Conservation (phyloP, 176 grass and related monocot genomes). For the Miscanthus lutarioriparius region DNA sequence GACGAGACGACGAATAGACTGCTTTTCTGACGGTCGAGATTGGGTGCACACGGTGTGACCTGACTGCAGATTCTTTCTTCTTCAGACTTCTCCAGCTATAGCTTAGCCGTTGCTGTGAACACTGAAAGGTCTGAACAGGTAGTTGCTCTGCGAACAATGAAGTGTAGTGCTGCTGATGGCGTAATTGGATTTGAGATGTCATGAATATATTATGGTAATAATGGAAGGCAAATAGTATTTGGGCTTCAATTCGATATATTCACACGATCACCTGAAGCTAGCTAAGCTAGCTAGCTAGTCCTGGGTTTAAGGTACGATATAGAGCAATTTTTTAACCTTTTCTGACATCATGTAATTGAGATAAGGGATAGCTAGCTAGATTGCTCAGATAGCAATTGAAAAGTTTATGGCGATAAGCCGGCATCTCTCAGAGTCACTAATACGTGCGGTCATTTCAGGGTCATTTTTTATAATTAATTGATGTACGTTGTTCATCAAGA, state of each 20-base stretch:
- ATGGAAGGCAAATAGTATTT: conserved; percentile 38
- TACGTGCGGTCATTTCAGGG: conserved; percentile 53
- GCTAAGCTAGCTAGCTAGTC: too few species aligned
- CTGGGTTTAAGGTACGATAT: too few species aligned
- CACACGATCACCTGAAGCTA: too few species aligned
- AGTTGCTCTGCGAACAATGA: not conserved
- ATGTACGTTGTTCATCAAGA: too few species aligned
- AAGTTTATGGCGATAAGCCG: conserved; percentile 49
- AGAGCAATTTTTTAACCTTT: too few species aligned
- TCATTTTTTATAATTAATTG: conserved; percentile 34
- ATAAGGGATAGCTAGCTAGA: not conserved
- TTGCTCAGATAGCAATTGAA: conserved; percentile 32
- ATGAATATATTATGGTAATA: conserved; percentile 43
- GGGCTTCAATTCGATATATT: not conserved
- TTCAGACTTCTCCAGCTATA: too few species aligned
- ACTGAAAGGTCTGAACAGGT: conserved; percentile 29
- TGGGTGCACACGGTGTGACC: not conserved
- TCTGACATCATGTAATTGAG: too few species aligned
- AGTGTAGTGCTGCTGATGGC: not conserved
- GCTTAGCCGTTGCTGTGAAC: not conserved
- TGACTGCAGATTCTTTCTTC: not conserved
- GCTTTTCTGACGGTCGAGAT: not conserved
- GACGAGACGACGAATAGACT: not conserved
- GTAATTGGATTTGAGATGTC: conserved; percentile 25
- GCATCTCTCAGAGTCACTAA: conserved; percentile 65